Conservation (phyloP, 768 basidiomycete genomes). For the Chalciporus chontae region DNA sequence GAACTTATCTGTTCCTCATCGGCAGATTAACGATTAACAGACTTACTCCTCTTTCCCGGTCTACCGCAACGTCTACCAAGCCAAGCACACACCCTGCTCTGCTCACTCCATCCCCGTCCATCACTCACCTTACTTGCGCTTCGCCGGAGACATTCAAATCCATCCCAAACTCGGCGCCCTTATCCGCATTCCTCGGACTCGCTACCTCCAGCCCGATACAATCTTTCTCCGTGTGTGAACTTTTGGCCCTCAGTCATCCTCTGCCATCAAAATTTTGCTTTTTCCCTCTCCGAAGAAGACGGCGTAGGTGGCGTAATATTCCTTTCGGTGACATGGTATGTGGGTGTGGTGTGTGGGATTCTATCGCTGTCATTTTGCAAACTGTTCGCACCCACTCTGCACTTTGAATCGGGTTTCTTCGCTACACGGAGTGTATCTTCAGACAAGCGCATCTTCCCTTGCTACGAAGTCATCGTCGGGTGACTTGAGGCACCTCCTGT, state of each 20-base stretch:
- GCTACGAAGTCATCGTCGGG: neutral
- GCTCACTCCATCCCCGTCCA: too few species aligned
- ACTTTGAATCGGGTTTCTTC: neutral
- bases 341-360: neutral
- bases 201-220: neutral
- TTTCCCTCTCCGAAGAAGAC: neutral
- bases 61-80: too few species aligned
- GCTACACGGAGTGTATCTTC: neutral
- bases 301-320: neutral
- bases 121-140: too few species aligned
- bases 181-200: conserved; percentile 7
- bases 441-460: neutral
- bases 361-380: neutral
- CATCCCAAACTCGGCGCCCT: neutral
- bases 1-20: conserved; percentile 4
- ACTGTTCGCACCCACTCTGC: neutral
- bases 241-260: neutral
- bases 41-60: neutral
- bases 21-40: too few species aligned
- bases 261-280: neutral
- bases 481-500: neutral
- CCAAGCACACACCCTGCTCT: too few species aligned
- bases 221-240: too few species aligned
- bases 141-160: too few species aligned
- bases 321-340: neutral